Conservation (phyloP, 2,329 filamentous ascomycete species). For the Furcasterigmium furcatum region DNA sequence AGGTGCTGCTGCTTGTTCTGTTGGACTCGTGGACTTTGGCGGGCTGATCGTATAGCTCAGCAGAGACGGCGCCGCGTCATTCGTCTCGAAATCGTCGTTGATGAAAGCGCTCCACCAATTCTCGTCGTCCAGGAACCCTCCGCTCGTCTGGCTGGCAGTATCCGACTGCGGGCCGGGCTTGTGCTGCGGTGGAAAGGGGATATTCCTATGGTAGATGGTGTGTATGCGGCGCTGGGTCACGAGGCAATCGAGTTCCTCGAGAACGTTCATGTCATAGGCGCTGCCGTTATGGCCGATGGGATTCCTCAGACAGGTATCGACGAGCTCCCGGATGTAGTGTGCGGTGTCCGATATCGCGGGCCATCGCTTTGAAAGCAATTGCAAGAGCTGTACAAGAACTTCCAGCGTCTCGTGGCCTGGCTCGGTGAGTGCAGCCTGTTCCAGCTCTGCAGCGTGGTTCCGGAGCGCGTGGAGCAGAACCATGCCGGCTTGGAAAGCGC, state of each 20-base stretch:
- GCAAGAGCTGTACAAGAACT: too few relatives aligned
- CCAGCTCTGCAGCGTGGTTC: conserved; percentile 2
- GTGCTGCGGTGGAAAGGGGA: conserved; percentile 2
- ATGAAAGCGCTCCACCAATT: conserved; percentile 12
- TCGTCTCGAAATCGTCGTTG: conserved; percentile 6
- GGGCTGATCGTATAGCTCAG: too few relatives aligned
- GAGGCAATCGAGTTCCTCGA: conserved; percentile 12
- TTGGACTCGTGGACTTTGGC: too few relatives aligned
- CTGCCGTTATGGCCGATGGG: conserved; percentile 6
- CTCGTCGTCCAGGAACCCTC: conserved; percentile 6
- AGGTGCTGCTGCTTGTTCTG: too few relatives aligned
- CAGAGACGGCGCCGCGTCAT: neutral
- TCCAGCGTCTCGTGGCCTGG: too few relatives aligned
- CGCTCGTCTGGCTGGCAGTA: neutral
- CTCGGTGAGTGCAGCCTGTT: too few relatives aligned
- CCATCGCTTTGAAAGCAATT: too few relatives aligned
- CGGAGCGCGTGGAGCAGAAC: conserved; percentile 4
- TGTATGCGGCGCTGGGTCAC: conserved; percentile 12
- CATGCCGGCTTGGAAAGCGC: conserved; percentile 4
- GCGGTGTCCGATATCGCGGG: conserved; percentile 3
- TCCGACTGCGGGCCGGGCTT: too few relatives aligned
- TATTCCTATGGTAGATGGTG: conserved; percentile 11
- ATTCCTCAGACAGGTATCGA: conserved; percentile 8
- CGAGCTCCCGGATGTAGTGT: conserved; percentile 11
- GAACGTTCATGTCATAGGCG: conserved; percentile 10